Base-by-base conservation (phyloP, 371 early-diverging fungal species). In the Blyttiomyces sp. region DNA sequence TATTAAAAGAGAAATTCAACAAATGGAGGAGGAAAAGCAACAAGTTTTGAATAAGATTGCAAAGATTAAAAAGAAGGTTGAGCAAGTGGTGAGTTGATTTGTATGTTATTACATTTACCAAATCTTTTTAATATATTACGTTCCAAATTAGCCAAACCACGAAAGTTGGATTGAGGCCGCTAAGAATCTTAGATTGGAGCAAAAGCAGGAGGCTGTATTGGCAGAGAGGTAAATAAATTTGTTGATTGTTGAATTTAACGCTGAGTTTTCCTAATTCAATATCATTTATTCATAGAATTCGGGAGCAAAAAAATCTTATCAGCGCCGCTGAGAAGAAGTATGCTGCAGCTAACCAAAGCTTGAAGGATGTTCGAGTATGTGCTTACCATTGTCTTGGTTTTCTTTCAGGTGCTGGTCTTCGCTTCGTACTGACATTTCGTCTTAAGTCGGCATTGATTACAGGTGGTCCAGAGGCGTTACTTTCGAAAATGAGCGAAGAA, bases 1-100 rank as follows among this genome's bases (percentile, higher is more conserved):
- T 23, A 31, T 82, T 19, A 81, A 81, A 49, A 54, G 72, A 26
- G 83, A 82, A 57, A 81, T 82, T 32, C 76, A 77, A 56, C 76
- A 79, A 54, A 75, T 81, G 75, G 83, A 82, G 49, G 83, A 82
- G 54, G 83, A 82, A 58, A 82, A 82, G 66, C 81, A 81, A 63
- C 79, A 79, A 49, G 76, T 82, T 33, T 33, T 62, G 49, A 70
- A 55, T 50, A 82, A 81, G 48, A 73, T 82, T 26, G n/a, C 43
- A 3, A 65, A 66, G 42, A 60, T 81, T 31, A 53, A 68, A 49
- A 77, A 75, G 54, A 74, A 75, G 46, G 75, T 77, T 13, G 69
- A 79, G 54, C 71, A 76, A 39, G 64, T 81, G n/a, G 80, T 79
- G 60, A 64, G 74, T 60, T 1, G 4, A 49, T 52, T 1, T 33